Base-by-base conservation (phyloP, 768 basidiomycete species). In the Multifurca ochricompacta region DNA sequence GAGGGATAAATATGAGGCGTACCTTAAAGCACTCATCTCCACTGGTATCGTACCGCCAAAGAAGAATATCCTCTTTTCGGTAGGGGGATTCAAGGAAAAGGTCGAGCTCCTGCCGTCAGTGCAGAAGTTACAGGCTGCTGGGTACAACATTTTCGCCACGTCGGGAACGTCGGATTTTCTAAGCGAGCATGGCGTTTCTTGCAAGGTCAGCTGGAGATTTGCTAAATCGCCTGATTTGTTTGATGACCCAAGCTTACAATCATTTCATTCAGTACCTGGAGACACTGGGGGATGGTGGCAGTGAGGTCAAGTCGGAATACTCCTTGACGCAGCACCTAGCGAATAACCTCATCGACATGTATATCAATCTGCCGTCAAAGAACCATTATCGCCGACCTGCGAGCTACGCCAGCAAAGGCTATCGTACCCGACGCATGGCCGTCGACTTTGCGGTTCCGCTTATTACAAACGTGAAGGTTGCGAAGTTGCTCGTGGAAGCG, bases 391-490 rank as follows among this genome's bases (percentile, higher is more conserved):
- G 96, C 54, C 87, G 96, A 18, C 96, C 96, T 6, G 94, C 96
- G 13, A 94, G 85, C 69, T 99, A 98, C 68, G 82, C 92, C 48
- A 96, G 92, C 69, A 94, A 96, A 67, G 96, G 96, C 7, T 98
- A 98, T 69, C 82, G 83, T 56, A 95, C 94, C 28, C 88, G 96
- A 62, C 87, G 96, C 48, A 94, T 98, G 93, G 96, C 96, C 6
- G 93, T 99, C 60, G 96, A 99, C 69, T 97, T 95, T 64, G 96
- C 94, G 28, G 85, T 98, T 31, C 96, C 96, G 1, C 77, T 98
- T 48, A 91, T 98, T 66, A 98, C 95, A 40, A 98, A 99, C 68
- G 88, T 99, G 73, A 99, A 99, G 75, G 93, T 92, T 65, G 95
- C 95, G 52, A 99, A 98, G 69, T 77, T 99, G 66, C 79, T 98